Conservation (phyloP, 2,329 filamentous ascomycete genomes). For the Fusarium sp. region DNA sequence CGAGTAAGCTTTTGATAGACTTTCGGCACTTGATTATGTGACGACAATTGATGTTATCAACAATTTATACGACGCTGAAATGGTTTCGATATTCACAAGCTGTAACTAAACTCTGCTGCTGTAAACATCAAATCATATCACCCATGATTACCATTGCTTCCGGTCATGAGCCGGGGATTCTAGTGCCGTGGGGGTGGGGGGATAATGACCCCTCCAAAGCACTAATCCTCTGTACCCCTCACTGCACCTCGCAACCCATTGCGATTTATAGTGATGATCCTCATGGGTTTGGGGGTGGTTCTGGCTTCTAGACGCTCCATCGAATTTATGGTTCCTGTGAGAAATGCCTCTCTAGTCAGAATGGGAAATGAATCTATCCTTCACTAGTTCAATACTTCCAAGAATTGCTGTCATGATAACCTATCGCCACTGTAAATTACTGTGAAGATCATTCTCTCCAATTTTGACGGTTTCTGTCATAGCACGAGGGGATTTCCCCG, state of each 20-base stretch:
- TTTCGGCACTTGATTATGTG: background rate
- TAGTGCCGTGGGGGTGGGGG: constrained; percentile 29
- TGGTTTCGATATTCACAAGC: background rate
- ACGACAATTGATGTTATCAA: background rate
- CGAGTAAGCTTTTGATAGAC: background rate
- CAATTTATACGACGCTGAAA: background rate
- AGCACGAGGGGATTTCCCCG: constrained; percentile 11
- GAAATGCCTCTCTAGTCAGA: background rate
- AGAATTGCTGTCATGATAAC: constrained; percentile 10
- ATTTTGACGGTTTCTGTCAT: background rate
- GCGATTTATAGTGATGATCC: background rate
- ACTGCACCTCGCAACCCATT: background rate
- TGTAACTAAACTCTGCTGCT: background rate
- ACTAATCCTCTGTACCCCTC: constrained; percentile 10
- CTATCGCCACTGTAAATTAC: background rate
- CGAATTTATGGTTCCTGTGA: background rate
- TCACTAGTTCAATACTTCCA: background rate
- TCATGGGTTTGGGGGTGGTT: constrained; percentile 31
- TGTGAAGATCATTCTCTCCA: constrained; percentile 5
- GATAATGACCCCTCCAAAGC: constrained; percentile 13
- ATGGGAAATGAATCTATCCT: background rate
- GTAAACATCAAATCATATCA: background rate
- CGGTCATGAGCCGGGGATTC: constrained; percentile 13
- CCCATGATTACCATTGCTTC: constrained; percentile 1
- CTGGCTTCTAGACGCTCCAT: background rate